A percentile compares a stretch with the other conserved stretches of the same genome.
Conservation (phyloP, 495 filamentous ascomycete species). For the Xylaria intraflava region DNA sequence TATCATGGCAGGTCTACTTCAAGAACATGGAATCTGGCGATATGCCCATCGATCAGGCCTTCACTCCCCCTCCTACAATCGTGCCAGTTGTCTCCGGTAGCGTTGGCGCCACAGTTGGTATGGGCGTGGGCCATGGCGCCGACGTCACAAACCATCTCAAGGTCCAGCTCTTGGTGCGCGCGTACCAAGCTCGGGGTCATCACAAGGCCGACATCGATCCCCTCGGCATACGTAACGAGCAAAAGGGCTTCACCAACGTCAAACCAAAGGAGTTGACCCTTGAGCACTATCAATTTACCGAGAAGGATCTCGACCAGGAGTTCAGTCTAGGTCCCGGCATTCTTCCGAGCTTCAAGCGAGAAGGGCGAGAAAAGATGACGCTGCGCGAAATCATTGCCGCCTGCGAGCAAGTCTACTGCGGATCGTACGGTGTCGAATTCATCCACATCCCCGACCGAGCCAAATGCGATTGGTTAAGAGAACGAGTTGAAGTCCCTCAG, state of each 20-base stretch:
- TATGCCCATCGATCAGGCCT: constrained; percentile 94
- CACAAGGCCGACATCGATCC: constrained; percentile 98
- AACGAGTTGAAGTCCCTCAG: constrained; percentile 86
- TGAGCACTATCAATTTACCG: constrained; percentile 87
- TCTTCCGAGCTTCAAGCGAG: constrained; percentile 83
- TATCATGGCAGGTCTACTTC: constrained; percentile 99
- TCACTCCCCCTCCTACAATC: constrained; percentile 88
- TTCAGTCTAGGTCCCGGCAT: constrained; percentile 93
- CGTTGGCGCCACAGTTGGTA: constrained; percentile 64
- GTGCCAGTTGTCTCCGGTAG: constrained; percentile 73
- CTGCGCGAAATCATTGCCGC: constrained; percentile 87
- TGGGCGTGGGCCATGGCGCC: constrained; percentile 61
- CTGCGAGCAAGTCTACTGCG: constrained; percentile 94
- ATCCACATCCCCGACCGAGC: constrained; percentile 97
- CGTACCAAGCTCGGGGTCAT: constrained; percentile 96
- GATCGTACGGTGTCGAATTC: constrained; percentile 93
- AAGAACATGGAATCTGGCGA: constrained; percentile 96
- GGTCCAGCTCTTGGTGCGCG: constrained; percentile 91
- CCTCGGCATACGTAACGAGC: constrained; percentile 82
- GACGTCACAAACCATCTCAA: constrained; percentile 96
- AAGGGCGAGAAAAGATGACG: constrained; percentile 88
- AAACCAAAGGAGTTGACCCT: constrained; percentile 89
- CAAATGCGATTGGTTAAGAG: constrained; percentile 95
- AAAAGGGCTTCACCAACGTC: constrained; percentile 78
- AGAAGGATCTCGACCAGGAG: constrained; percentile 89